Base-by-base conservation (phyloP, 352 stramenopile genomes). In the Globisporangium sylvaticum region DNA sequence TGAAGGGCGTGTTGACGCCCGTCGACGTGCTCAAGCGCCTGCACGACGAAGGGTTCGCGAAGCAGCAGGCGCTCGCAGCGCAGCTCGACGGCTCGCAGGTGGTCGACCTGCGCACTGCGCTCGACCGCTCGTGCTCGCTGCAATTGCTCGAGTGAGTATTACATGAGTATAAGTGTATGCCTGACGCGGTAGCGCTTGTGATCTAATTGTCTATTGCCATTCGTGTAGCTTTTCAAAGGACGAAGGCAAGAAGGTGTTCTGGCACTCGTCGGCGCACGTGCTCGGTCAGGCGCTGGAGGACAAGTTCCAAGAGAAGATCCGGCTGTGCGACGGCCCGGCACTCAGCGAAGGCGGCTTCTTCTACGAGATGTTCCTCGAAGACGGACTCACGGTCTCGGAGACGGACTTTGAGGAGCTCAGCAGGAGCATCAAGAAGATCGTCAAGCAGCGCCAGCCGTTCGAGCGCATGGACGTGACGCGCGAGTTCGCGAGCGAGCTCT, bases 221-320 rank as follows among this genome's bases (percentile, higher is more conserved):
- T n/a, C n/a, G n/a, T n/a, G n/a, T 68, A 92, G 83, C 64, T 92
- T 92, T 64, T 75, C 73, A 20, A 87, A 70, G 27, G 78, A 92
- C 15, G 76, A 88, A 75, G 84, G 82, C 71, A 90, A 91, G 67
- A 87, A 76, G 56, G 78, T 98, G 4, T 98, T 99, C 73, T 99
- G 98, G 98, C 98, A 99, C 78, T 99, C 96, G n/a, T 98, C 92
- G 1, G 97, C 97, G 1, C 98, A 99, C 75, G 95, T 99, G n/a
- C 84, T 99, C 52, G 98, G 98, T 27, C 94, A 99, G 78, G 97
- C 97, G 18, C 87, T 99, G 44, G 98, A 99, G 72, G 83, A 95
- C 58, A 91, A 98, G 70, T 99, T 98, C 79, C 91, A 96, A 52
- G 92, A 92, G 58, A 94, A 99, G 65, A 89, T 99, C 32, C 98